Base-by-base conservation (phyloP, 805 yeast species). In the Candida oleophila region DNA sequence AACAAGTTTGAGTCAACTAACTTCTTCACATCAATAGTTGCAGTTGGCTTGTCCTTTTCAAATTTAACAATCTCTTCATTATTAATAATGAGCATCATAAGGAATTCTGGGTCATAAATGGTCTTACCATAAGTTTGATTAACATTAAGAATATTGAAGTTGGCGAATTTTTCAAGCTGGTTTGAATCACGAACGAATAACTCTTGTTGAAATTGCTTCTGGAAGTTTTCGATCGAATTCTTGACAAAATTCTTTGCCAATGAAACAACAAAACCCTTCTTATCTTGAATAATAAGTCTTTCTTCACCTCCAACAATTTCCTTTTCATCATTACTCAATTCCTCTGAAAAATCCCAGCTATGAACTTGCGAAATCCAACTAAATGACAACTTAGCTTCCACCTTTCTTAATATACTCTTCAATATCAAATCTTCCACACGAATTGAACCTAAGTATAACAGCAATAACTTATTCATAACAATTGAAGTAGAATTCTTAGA, bases 321-420 rank as follows among this genome's bases (percentile, higher is more conserved):
- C 14, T 68, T 52, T 22, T 78, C 82, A 20, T 62, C 65, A 38
- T 66, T 71, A 3, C 59, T 56, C 53, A 65, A 38, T 61, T 78
- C 60, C 43, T 74, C 72, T 38, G 59, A 57, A 43, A 84, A 76
- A 43, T 86, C 90, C 95, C 96, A 87, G 38, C 76, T 69, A 30
- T 73, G 66, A 3, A 87, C 81, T 33, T 71, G 61, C 43, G 73
- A 73, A n/a, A 85, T 71, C 95, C 96, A 89, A 5, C 89, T 80
- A 3, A 63, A 54, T 12, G 75, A 65, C 4, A 73, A 55, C 3
- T 65, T 64, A 0, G 78, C 56, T 62, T 92, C 98, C 32, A 89
- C 69, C 11, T 61, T 60, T 45, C 73, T 70, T 39, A 92, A 59
- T 1, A 87, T 65, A 3, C 67, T 61, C 45, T 86, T 77, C 22